Base-by-base conservation (phyloP, 768 basidiomycete genomes). In the Trametes cingulata region DNA sequence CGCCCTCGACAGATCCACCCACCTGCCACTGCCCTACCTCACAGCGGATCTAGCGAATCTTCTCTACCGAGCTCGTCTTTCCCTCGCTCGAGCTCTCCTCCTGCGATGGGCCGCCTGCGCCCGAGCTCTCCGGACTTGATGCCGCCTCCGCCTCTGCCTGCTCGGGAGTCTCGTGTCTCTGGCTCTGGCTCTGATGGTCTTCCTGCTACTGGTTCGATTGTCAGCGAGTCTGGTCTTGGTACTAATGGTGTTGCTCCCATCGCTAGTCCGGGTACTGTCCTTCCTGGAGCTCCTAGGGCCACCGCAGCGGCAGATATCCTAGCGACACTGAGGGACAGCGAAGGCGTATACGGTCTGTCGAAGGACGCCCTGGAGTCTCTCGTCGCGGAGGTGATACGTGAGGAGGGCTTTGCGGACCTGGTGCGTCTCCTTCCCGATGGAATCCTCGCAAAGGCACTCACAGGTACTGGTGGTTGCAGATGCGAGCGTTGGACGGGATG, bases 331-430 rank as follows among this genome's bases (percentile, higher is more conserved):
- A 72, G 73, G 40, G 76, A 84, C 36, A 65, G 74, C 19, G 75
- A 81, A 0, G 73, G 74, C 0, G 65, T 90, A n/a, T 86, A 88
- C 63, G 72, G 80, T 51, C 70, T 90, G 25, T 71, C 87, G 22
- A 74, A 71, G 35, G 57, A 71, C 12, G 76, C 80, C 7, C 78
- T 91, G 13, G 87, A 90, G 66, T 72, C 72, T 45, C 69, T 87
- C 2, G 79, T 91, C 17, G 77, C 80, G 12, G 79, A 85, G 25
- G 79, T 90, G 22, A 77, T 91, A 17, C 81, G 84, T 53, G 89
- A 91, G 70, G 85, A 94, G 52, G 85, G 92, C 7, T 93, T 97
- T 68, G 73, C 80, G 13, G 80, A 82, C 63, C 78, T 98, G 82
- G 93, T 91, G 66, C 61, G 82, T 71, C 20, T 1, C 4, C 20